Base-by-base conservation (phyloP, 805 yeast genomes). In the Sugiyamaella chiloensis region DNA sequence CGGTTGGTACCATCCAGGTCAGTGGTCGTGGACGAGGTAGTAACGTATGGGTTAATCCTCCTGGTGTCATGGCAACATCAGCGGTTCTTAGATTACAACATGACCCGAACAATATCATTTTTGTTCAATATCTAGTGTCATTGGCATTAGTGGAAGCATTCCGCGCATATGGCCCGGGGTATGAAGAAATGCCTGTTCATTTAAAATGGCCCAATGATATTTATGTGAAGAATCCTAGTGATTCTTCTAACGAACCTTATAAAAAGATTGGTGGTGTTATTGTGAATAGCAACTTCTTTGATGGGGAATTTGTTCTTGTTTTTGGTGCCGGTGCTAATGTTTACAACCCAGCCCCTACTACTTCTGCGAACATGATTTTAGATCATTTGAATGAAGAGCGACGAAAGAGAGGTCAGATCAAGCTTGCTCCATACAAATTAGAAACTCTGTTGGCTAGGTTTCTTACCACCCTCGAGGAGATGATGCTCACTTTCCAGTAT, bases 181-280 rank as follows among this genome's bases (percentile, higher is more conserved):
- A 83, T 61, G 82, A 80, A 17, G 83, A 80, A 40, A 66, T 93
- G 56, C 97, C 96, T 0, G 72, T 91, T 12, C 75, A 80, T 43
- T 75, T 93, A 51, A 93, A 93, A 63, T 93, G 99, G 99, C 99
- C 99, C 1, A 93, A 93, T 63, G 99, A 93, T 64, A 69, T 93
- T 11, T 93, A 87, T 61, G 80, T 84, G 3, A 62, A 80, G 57
- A 80, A 78, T 47, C 95, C 95, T 55, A 61, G 16, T 61, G 61
- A 2, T 32, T 39, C 17, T 50, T 53, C 30, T 43, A 36, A 27
- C 53, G 57, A 53, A 12, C 52, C 59, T 16, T 85, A 79, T 63
- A 78, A 79, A 16, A 91, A 91, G 61, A 76, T 90, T 6, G 81
- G 90, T 2, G 99, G 99, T 0, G 76, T 90, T 12, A 64, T 91